Conservation (phyloP, 176 grass and related monocot genomes). For the Cymbopogon citratus region DNA sequence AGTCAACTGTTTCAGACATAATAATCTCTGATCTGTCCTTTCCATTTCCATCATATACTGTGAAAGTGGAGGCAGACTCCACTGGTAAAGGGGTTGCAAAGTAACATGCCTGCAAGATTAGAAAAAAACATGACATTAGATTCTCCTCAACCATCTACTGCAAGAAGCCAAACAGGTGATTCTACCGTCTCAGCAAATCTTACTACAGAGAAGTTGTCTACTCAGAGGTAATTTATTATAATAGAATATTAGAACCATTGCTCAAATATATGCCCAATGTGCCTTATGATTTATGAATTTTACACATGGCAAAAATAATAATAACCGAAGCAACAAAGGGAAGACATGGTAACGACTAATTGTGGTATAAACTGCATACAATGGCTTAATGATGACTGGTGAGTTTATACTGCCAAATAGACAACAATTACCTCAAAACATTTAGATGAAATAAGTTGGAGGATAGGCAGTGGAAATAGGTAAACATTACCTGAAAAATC, state of each 20-base stretch:
- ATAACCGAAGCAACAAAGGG: neutral
- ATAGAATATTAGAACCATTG: neutral
- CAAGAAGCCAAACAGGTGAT: neutral
- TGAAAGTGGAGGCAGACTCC: slow-evolving; percentile 43
- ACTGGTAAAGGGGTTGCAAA: slow-evolving; percentile 64
- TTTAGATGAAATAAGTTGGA: neutral
- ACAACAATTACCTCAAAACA: neutral
- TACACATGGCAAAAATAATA: neutral
- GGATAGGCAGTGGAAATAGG: neutral
- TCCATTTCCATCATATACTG: slow-evolving; percentile 31
- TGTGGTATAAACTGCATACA: neutral
- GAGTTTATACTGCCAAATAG: slow-evolving; percentile 6
- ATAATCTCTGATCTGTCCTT: neutral
- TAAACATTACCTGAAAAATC: slow-evolving; percentile 49
- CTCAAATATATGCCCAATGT: neutral
- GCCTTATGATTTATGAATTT: neutral
- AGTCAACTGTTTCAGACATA: slow-evolving; percentile 53
- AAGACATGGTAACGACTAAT: neutral
- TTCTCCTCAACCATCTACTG: slow-evolving; percentile 13
- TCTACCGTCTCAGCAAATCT: neutral
- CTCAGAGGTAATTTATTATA: neutral
- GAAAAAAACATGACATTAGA: neutral
- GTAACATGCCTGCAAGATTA: slow-evolving; percentile 55
- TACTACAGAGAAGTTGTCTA: neutral
- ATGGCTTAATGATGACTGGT: neutral